Evolutionary conservation across 192 early-diverging fungal genomes (phyloP), one percentile per base, ranked within the genome.

Genomic region (Coemansia sp.): DNA sequence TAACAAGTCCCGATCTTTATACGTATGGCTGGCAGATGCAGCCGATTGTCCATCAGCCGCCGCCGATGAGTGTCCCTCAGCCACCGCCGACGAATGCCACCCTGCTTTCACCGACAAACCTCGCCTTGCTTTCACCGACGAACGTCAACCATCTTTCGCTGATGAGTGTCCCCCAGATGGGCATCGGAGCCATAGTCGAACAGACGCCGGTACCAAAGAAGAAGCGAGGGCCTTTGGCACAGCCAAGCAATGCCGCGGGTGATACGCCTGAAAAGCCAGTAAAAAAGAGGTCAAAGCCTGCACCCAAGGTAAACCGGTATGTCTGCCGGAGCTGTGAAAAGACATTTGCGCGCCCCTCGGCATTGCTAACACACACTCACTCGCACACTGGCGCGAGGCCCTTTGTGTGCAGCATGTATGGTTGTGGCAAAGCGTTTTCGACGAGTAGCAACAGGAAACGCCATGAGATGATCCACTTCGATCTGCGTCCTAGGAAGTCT

Each of bases 301-400:
- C 4, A 8, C 34, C 34, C 7, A 36, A 7, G 34, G 5, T 36
- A 36, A 36, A 41, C 4, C 63, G 24, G 18, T 34, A 66, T 33
- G 66, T 78, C 65, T 92, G 91, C 59, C 75, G 72, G 12, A 79
- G 86, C 34, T 92, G 91, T 44, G 51, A 69, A 34, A 92, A 92
- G 59, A 66, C 70, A 16, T 92, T 92, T 41, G 85, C 86, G 24
- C 85, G 91, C 22, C 91, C 91, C 3, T 88, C 86, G 18, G 88
- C 89, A 0, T 67, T 91, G 13, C 74, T 87, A 10, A 89, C 88
- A 36, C 90, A 92, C 62, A 88, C 83, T 12, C 87, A 89, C 67
- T 89, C 89, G 4, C 90, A 92, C 57, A 92, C 90, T 4, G 90
- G 90, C 3, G 90, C 91, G 72, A 87, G 87, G 47, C 90, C 90